Evolutionary conservation across 352 stramenopile genomes (phyloP).

Genomic region (Phytophthora kernoviae): DNA sequence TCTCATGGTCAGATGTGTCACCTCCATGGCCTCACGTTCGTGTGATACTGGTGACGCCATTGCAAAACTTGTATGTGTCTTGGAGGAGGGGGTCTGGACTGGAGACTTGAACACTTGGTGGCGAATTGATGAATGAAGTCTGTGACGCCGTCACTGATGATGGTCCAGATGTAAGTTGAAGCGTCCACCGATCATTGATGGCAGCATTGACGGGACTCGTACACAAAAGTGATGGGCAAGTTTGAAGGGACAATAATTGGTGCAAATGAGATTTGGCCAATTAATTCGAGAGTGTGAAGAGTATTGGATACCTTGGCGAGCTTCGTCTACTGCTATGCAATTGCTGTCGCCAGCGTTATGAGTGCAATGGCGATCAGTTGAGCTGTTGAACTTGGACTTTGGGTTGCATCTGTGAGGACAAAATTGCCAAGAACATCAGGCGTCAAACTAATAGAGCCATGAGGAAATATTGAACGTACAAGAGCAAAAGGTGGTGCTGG

Average conservation of each 20-base stretch:
- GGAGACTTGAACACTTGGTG: constrained; percentile 14
- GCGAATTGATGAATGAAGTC: constrained; percentile 17
- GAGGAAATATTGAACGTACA: constrained; percentile 15
- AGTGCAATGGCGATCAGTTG: not conserved
- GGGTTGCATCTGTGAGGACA: constrained; percentile 8
- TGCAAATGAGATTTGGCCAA: too few relatives aligned
- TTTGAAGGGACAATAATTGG: too few relatives aligned
- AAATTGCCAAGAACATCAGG: not conserved
- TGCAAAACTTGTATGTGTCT: not conserved
- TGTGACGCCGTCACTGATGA: not conserved
- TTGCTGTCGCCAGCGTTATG: not conserved
- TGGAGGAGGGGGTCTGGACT: constrained; percentile 4
- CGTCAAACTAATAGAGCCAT: too few relatives aligned
- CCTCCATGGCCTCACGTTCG: constrained; percentile 4
- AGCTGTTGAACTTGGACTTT: not conserved
- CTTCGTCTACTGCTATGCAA: not conserved
- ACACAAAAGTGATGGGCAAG: too few relatives aligned
- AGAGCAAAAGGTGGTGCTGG: constrained; percentile 68
- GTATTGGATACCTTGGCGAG: too few relatives aligned
- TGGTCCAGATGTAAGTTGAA: not conserved
- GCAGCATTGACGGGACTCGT: not conserved
- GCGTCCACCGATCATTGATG: constrained; percentile 2
- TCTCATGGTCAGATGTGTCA: constrained; percentile 48
- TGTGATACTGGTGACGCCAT: not conserved
- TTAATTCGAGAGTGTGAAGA: too few relatives aligned